These are phyloP conservation scores for Kodamaea restingae DNA, from an alignment of 805 yeast genomes.

Conservation along the genomic window DNA sequence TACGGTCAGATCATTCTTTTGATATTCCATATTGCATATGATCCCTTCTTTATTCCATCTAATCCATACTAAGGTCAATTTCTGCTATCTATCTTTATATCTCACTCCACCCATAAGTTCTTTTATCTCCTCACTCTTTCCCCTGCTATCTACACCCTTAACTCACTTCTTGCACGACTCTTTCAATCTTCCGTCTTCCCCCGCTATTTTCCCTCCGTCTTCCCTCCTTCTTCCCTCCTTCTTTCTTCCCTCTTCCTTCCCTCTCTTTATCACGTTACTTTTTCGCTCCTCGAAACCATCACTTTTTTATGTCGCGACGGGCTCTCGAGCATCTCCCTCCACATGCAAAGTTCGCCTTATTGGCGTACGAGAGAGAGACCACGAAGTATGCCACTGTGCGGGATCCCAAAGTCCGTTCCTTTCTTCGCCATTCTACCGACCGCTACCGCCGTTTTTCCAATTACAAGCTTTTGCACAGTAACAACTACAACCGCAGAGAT, in stretches of 20 bases:
- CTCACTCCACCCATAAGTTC: too few relatives aligned
- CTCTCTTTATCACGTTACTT: too few relatives aligned
- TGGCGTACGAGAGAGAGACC: slow-evolving; percentile 18
- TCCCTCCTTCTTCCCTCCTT: background rate
- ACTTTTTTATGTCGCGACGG: slow-evolving; percentile 14
- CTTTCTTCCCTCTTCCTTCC: background rate
- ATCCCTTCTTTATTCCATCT: too few relatives aligned
- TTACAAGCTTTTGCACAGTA: slow-evolving; percentile 16
- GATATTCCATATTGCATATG: too few relatives aligned
- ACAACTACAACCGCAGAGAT: slow-evolving; percentile 13
- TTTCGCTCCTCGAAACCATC: too few relatives aligned
- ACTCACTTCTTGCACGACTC: background rate
- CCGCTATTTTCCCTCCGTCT: too few relatives aligned
- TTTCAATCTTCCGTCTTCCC: too few relatives aligned
- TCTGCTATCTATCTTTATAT: too few relatives aligned
- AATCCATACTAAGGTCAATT: too few relatives aligned
- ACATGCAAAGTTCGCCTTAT: slow-evolving; percentile 16
- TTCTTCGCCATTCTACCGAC: slow-evolving; percentile 15
- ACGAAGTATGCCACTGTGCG: slow-evolving; percentile 8
- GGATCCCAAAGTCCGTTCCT: slow-evolving; percentile 13
- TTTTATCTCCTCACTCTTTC: too few relatives aligned
- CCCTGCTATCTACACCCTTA: too few relatives aligned
- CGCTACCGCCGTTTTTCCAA: slow-evolving; percentile 19
- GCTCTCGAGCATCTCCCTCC: slow-evolving; percentile 21
- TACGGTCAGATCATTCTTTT: too few relatives aligned